Percentiles rank a stretch among this genome's conserved stretches.
phyloP scores from a whole-genome alignment of 2,329 filamentous ascomycete genomes.

The Diaporthe sp. region DNA sequence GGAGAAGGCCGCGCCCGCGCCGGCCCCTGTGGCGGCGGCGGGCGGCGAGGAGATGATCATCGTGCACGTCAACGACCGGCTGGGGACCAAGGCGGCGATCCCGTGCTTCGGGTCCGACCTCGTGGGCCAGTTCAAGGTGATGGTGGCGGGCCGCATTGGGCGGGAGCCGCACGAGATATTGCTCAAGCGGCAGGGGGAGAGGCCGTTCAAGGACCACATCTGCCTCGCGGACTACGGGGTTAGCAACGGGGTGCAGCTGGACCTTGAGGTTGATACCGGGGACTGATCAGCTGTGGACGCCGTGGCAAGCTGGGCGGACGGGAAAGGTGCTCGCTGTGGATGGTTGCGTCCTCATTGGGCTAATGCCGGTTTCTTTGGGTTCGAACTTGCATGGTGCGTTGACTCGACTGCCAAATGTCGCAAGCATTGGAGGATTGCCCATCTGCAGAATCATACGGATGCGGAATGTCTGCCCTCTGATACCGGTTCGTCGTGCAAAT shows the following conservation, averaged over 20 bases:
- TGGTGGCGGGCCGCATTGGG: constrained; percentile 91
- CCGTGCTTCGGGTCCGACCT: constrained; percentile 89
- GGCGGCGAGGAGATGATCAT: constrained; percentile 86
- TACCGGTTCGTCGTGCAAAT: not conserved
- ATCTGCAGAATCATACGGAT: not conserved
- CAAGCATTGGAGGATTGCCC: rapidly evolving
- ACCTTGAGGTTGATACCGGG: constrained; percentile 73
- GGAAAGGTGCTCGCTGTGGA: not conserved
- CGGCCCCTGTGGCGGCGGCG: constrained; percentile 43
- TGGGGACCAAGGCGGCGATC: constrained; percentile 95
- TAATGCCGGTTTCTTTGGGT: not conserved
- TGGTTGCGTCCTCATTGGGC: too few species aligned
- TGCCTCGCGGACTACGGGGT: constrained; percentile 94
- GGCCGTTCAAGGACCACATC: constrained; percentile 93
- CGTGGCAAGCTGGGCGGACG: not conserved
- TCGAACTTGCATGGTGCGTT: not conserved
- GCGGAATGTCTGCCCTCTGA: not conserved
- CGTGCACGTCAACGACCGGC: constrained; percentile 93
- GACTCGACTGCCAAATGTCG: not conserved
- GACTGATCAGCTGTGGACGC: constrained; percentile 57
- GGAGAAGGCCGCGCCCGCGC: constrained; percentile 51
- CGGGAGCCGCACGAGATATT: constrained; percentile 92
- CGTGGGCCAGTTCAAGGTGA: constrained; percentile 88
- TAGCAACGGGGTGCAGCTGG: constrained; percentile 84
- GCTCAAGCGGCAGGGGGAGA: constrained; percentile 90